Base-by-base conservation (phyloP, 2,329 filamentous ascomycete genomes). In the Fusarium sp. region DNA sequence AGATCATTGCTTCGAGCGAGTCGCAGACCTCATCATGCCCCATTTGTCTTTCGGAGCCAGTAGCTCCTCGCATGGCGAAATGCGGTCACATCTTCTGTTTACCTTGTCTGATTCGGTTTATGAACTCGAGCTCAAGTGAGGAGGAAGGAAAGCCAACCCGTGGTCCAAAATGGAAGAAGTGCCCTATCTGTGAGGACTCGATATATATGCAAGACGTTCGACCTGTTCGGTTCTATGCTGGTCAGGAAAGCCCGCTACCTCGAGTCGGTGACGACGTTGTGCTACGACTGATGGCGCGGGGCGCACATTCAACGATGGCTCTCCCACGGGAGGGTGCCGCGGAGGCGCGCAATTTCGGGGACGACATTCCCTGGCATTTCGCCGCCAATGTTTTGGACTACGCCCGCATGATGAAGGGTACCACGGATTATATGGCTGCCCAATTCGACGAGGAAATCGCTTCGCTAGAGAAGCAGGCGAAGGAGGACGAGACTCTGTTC, bases 11-110 rank as follows among this genome's bases (percentile, higher is more conserved):
- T 8, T 98, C 95, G 2, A 88, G 92, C 61, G 90, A 96, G 79
- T 97, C 94, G 0, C 96, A 99, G 80, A 85, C 89, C 44, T 88
- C 94, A 3, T 93, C 92, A 20, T 99, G 96, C 77, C 96, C 96
- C 0, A 99, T 99, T 59, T 99, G 96, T 76, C 87, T 99, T 27
- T 97, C 92, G 2, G 92, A 92, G 60, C 96, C 96, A 1, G 93
- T 97, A 16, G 96, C 96, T 7, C 94, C 96, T 31, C 90, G 96
- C 61, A 99, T 99, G 95, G 94, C 96, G 42, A 95, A 91, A 76
- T 99, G 96, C 76, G 96, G 96, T 1, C 96, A 99, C 77, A 97
- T 99, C 11, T 98, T 97, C 78, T 99, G 96, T 77, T 83, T 98
- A 33, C 90, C 96, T 6, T 99, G 96, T 77, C 81, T 98, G 66